These are phyloP conservation scores for Petunia hybrid DNA, from an alignment of 305 asterid genomes.

Conservation along the genomic window DNA sequence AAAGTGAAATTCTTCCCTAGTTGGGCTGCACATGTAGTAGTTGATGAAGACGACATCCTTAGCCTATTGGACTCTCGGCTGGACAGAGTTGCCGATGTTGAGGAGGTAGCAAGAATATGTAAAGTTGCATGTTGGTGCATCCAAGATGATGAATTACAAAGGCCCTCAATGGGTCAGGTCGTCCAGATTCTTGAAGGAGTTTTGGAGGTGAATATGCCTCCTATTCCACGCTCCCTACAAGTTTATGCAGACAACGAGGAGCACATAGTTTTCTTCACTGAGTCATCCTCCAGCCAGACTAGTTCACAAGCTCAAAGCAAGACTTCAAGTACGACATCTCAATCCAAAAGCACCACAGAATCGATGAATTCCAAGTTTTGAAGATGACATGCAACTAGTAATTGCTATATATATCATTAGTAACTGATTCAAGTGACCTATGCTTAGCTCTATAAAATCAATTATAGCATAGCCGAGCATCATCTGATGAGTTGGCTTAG, in stretches of 20 bases:
- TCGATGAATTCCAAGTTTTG: slow-evolving; percentile 34
- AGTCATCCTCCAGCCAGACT: slow-evolving; percentile 63
- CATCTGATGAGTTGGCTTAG: background rate
- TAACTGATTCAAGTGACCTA: background rate
- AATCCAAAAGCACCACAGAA: slow-evolving; percentile 45
- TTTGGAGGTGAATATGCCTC: slow-evolving; percentile 68
- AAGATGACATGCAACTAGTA: background rate
- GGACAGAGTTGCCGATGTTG: slow-evolving; percentile 49
- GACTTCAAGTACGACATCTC: slow-evolving; percentile 51
- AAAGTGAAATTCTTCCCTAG: slow-evolving; percentile 61
- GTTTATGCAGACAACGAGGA: slow-evolving; percentile 54
- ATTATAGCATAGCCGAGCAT: background rate
- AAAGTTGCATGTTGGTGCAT: slow-evolving; percentile 78
- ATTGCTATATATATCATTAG: background rate
- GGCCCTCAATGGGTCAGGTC: slow-evolving; percentile 81
- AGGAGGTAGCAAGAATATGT: slow-evolving; percentile 61
- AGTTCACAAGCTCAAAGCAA: slow-evolving; percentile 55
- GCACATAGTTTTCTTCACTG: slow-evolving; percentile 65
- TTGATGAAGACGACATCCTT: slow-evolving; percentile 63
- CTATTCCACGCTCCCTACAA: slow-evolving; percentile 62
- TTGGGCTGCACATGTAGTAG: slow-evolving; percentile 48
- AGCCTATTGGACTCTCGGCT: slow-evolving; percentile 56
- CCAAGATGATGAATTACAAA: slow-evolving; percentile 67
- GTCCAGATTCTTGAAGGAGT: slow-evolving; percentile 83
- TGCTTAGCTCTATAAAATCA: background rate